A percentile compares a stretch with the other conserved stretches of the same genome.
phyloP scores from a whole-genome alignment of 2,329 filamentous ascomycete species.

The Fusarium sp. region DNA sequence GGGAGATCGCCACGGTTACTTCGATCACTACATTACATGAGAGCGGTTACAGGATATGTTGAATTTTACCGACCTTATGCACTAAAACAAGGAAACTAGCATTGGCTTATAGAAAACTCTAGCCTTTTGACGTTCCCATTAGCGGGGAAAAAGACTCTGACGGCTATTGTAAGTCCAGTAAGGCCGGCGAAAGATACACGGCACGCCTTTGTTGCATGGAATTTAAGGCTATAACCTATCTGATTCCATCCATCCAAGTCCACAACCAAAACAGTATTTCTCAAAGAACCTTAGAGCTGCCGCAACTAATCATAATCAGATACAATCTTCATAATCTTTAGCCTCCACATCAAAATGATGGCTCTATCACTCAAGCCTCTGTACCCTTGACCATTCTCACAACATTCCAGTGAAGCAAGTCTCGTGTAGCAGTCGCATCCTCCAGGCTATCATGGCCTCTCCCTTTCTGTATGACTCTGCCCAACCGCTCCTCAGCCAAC shows the following conservation, averaged over 20 bases:
- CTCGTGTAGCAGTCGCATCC: slow-evolving; percentile 23
- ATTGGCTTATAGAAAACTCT: too few species aligned
- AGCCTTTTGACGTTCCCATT: too few species aligned
- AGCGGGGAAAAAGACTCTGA: fast-evolving
- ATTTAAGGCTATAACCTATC: not conserved
- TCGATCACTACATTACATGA: too few species aligned
- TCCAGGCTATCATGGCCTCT: slow-evolving; percentile 24
- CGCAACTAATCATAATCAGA: fast-evolving
- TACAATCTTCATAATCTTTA: fast-evolving
- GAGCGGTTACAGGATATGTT: too few species aligned
- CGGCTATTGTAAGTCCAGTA: fast-evolving
- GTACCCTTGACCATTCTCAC: not conserved
- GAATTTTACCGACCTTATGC: too few species aligned
- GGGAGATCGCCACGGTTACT: too few species aligned
- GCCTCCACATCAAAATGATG: fast-evolving
- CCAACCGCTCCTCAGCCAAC: not conserved
- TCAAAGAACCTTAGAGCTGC: fast-evolving
- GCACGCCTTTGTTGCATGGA: not conserved
- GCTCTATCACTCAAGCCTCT: fast-evolving
- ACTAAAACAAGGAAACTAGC: too few species aligned
- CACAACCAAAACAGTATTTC: fast-evolving
- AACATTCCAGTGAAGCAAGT: slow-evolving; percentile 22
- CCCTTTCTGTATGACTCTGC: not conserved
- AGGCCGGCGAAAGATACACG: fast-evolving
- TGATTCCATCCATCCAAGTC: not conserved